phyloP scores from a whole-genome alignment of 306 rosid species.

The Acacia crassicarpa region DNA sequence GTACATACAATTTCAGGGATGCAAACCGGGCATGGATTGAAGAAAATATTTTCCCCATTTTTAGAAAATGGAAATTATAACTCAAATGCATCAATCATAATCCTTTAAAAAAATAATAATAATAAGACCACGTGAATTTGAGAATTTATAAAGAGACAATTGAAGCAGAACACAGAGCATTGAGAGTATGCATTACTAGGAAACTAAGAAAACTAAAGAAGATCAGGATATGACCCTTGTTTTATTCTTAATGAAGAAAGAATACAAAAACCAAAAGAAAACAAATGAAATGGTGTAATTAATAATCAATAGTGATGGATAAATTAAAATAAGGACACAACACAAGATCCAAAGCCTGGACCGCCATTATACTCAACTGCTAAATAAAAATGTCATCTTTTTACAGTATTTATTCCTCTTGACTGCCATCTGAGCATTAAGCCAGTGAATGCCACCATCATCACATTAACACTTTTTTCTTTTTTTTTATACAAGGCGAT shows the following conservation, averaged over 20 bases:
- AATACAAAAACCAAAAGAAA: slow-evolving; percentile 4
- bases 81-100: not conserved
- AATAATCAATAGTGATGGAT: slow-evolving; percentile 18
- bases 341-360: slow-evolving; percentile 78
- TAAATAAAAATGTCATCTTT: slow-evolving; percentile 35
- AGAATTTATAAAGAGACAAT: slow-evolving; percentile 26
- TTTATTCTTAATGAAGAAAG: slow-evolving; percentile 34
- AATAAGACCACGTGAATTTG: not conserved
- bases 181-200: not conserved
- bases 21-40: not conserved
- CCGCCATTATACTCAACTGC: slow-evolving; percentile 40
- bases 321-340: slow-evolving; percentile 50
- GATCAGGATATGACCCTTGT: slow-evolving; percentile 29
- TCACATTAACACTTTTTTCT: slow-evolving; percentile 38
- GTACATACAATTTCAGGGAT: not conserved
- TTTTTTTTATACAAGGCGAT: too few species aligned
- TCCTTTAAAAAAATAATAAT: too few species aligned
- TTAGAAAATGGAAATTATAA: not conserved
- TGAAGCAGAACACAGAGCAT: not conserved
- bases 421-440: slow-evolving; percentile 40
- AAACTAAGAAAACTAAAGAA: slow-evolving; percentile 1
- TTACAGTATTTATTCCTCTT: slow-evolving; percentile 28
- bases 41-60: not conserved
- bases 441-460: slow-evolving; percentile 32
- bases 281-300: not conserved